Conservation (phyloP, 495 filamentous ascomycete species). For the Cenococcum geophilum region DNA sequence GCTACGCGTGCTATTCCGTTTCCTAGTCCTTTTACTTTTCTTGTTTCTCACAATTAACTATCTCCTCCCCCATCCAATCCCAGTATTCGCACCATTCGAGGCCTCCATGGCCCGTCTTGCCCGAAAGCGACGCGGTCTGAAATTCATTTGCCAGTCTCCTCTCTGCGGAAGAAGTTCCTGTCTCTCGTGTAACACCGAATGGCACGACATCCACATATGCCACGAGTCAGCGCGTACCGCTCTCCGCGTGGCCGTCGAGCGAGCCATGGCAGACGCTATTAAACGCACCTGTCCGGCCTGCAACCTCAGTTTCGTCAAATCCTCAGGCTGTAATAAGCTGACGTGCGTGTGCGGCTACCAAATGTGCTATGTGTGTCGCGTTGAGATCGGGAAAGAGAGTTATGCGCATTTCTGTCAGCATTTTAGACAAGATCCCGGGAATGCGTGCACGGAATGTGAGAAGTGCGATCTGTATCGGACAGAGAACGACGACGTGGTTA, state of each 20-base stretch:
- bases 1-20: constrained; percentile 39
- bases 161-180: constrained; percentile 66
- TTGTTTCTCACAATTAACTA: constrained; percentile 28
- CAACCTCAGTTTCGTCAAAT: constrained; percentile 84
- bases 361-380: constrained; percentile 91
- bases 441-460: constrained; percentile 67
- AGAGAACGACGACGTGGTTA: constrained; percentile 76
- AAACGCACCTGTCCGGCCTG: constrained; percentile 94
- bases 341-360: constrained; percentile 96
- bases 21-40: constrained; percentile 48
- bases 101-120: constrained; percentile 56
- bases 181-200: constrained; percentile 61
- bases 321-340: constrained; percentile 89
- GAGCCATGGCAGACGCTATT: constrained; percentile 83
- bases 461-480: constrained; percentile 84
- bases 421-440: constrained; percentile 71
- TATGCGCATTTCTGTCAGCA: constrained; percentile 95
- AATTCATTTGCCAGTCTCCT: constrained; percentile 66
- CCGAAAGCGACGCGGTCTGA: constrained; percentile 57
- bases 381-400: constrained; percentile 54
- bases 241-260: constrained; percentile 79
- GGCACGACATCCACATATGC: constrained; percentile 63
- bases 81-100: constrained; percentile 43
- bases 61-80: constrained; percentile 39
- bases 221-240: constrained; percentile 58